Conservation (phyloP, 2,329 filamentous ascomycete species). For the Samsoniella hepiali region DNA sequence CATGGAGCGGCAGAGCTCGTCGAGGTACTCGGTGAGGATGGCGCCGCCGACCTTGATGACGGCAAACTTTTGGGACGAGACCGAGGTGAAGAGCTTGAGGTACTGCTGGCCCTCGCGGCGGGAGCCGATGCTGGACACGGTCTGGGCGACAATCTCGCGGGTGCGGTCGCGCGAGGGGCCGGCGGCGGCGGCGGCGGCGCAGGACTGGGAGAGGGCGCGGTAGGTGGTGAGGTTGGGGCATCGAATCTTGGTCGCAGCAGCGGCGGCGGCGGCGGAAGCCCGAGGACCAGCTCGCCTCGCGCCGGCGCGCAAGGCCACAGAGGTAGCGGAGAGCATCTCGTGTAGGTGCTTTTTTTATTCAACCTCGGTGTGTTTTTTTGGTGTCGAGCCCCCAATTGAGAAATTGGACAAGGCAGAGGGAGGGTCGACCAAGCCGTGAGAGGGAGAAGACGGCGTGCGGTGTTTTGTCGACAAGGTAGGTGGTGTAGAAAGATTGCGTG, state of each 20-base stretch:
- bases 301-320: conserved; percentile 42
- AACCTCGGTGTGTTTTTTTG: conserved; percentile 17
- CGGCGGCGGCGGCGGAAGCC: conserved; percentile 23
- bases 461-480: neutral
- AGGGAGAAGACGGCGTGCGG: neutral
- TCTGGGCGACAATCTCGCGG: conserved; percentile 41
- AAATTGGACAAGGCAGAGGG: neutral
- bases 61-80: conserved; percentile 94
- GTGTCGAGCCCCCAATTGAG: conserved; percentile 23
- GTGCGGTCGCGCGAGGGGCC: conserved; percentile 27
- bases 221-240: conserved; percentile 26
- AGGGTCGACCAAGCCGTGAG: neutral
- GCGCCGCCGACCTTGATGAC: conserved; percentile 98
- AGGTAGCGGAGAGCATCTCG: conserved; percentile 42
- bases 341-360: neutral
- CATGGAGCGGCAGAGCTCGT: conserved; percentile 84
- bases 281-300: conserved; percentile 40
- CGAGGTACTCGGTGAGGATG: conserved; percentile 89
- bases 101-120: conserved; percentile 97
- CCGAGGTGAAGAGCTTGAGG: conserved; percentile 93
- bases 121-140: conserved; percentile 92
- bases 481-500: neutral
- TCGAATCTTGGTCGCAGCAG: conserved; percentile 26
- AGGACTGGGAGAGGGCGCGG: conserved; percentile 19
- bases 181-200: conserved; percentile 18